Evolutionary conservation across 208 protist genomes (phyloP).

Genomic region (Trypanosoma lewisi): DNA sequence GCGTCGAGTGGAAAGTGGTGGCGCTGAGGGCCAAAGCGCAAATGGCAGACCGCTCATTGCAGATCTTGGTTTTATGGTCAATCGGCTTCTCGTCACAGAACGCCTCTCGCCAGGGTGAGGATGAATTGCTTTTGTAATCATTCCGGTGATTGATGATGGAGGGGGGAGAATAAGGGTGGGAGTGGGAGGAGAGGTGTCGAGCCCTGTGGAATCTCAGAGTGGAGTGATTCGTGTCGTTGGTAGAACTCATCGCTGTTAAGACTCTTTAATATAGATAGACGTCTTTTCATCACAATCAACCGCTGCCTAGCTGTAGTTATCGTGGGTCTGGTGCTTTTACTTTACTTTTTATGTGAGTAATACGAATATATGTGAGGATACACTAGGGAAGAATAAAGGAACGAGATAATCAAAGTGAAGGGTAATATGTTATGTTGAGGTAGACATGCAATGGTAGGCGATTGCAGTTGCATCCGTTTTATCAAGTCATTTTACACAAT

Average conservation of each 20-base stretch:
- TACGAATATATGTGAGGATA: no score
- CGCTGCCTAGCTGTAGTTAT: no score
- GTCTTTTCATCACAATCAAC: neutral
- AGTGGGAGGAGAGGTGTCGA: slow-evolving; percentile 1
- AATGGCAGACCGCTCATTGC: slow-evolving; percentile 42
- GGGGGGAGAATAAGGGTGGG: neutral
- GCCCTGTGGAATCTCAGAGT: slow-evolving; percentile 29
- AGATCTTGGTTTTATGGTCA: slow-evolving; percentile 79
- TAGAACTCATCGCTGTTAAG: slow-evolving; percentile 4
- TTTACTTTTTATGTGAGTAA: no score
- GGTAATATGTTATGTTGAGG: no score
- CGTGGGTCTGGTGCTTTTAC: no score
- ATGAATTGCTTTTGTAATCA: slow-evolving; percentile 50
- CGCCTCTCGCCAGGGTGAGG: slow-evolving; percentile 49
- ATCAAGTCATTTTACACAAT: no score
- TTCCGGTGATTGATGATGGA: neutral
- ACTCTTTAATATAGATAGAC: slow-evolving; percentile 5
- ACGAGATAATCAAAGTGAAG: no score
- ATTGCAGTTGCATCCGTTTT: no score
- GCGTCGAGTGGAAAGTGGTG: no score
- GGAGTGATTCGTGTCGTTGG: slow-evolving; percentile 36
- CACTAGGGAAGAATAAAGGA: no score
- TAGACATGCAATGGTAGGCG: no score
- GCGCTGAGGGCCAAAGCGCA: neutral
- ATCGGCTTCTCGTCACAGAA: slow-evolving; percentile 59